Evolutionary conservation across 805 yeast species (phyloP), one percentile per base, ranked within the genome.

Genomic region (Wickerhamomyces strasburgensis): DNA sequence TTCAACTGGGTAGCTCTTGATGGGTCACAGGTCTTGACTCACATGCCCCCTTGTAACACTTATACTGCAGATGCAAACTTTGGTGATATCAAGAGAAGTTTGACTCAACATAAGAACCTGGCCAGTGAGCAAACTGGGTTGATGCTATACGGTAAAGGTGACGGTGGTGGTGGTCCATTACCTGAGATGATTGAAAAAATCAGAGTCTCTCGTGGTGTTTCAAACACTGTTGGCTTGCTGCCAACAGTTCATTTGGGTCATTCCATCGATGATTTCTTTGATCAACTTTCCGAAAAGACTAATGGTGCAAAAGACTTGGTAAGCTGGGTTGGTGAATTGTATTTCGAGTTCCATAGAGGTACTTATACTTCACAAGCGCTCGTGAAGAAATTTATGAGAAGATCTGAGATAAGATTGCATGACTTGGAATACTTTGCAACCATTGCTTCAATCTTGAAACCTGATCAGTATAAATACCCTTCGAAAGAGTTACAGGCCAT

Each of bases 121-220:
- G 80, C 87, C 39, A 76, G 79, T 43, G 88, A 80, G 38, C 90
- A 84, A 42, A 78, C 84, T 8, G 90, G 95, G 0, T 66, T 90
- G 49, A 64, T 93, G 54, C 66, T 88, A 29, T 93, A 75, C 51
- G 98, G 98, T 27, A 80, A 84, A 51, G 98, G 98, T 52, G 98
- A 90, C 58, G 98, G 98, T 51, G 98, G 98, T 44, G 98, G 98
- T 46, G 98, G 98, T 6, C 98, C 98, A 31, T 80, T 86, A 4
- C 84, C 84, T 27, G 95, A 85, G 54, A 89, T 88, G 95, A 53
- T 90, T 45, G 98, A 93, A 56, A 89, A 87, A 57, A 70, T 90
- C 54, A 78, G 98, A 56, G 78, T 98, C 50, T 81, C 90, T 57
- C 74, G 98, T 54, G 97, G 97, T 13, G 60, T 89, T 42, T 73